Percentiles rank a stretch among this genome's conserved stretches.
These are phyloP conservation scores for Lycium ferocissimum DNA, from an alignment of 257 asterid species.

Conservation along the genomic window DNA sequence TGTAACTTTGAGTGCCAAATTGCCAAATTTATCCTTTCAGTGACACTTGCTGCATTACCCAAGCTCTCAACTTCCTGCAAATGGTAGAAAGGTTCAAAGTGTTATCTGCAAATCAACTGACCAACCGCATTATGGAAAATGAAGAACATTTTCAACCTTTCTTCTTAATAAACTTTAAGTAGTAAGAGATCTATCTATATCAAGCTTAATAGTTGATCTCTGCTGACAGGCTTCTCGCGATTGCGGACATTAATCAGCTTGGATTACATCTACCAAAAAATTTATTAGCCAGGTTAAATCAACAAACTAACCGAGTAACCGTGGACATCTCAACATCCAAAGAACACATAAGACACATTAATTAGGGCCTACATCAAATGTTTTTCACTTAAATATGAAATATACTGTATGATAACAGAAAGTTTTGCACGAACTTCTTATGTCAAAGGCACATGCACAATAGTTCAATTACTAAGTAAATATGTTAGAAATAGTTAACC, in stretches of 20 bases:
- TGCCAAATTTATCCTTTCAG: slow-evolving; percentile 38
- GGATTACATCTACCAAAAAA: background rate
- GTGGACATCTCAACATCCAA: background rate
- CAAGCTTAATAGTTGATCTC: background rate
- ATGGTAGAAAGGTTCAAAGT: background rate
- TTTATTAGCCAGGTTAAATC: background rate
- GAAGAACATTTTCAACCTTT: background rate
- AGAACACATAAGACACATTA: background rate
- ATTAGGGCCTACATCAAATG: background rate
- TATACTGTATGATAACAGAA: background rate
- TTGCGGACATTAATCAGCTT: background rate
- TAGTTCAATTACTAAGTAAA: background rate
- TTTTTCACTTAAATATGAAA: background rate
- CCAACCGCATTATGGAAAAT: background rate
- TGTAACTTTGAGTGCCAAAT: slow-evolving; percentile 49
- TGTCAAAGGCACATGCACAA: background rate
- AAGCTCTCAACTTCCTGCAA: slow-evolving; percentile 58
- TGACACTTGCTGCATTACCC: slow-evolving; percentile 49
- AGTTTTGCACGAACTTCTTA: background rate
- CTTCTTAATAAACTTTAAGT: background rate
- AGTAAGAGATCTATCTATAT: background rate
- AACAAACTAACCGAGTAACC: slow-evolving; percentile 12
- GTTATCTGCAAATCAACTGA: slow-evolving; percentile 5
- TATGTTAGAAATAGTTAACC: background rate
- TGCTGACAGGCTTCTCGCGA: background rate